Percentiles rank a stretch among this genome's conserved stretches.
Conservation (phyloP, 2,329 filamentous ascomycete species). For the Madurella mycetomatis region DNA sequence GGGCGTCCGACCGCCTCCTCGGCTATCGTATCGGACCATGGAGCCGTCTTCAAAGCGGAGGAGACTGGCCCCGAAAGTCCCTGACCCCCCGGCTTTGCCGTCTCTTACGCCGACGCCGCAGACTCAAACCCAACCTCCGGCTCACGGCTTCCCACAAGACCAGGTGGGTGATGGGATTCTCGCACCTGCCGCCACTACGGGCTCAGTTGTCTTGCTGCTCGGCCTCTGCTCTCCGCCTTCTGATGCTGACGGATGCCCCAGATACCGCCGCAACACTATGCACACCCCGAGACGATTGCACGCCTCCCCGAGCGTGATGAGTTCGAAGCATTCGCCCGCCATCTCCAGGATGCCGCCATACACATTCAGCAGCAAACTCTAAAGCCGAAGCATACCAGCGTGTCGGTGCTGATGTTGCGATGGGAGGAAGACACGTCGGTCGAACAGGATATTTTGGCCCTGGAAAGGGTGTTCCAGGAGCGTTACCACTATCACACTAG, state of each 20-base stretch:
- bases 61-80: constrained; percentile 28
- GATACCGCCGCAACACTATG: constrained; percentile 21
- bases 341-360: constrained; percentile 65
- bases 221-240: background rate
- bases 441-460: constrained; percentile 48
- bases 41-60: constrained; percentile 29
- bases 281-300: constrained; percentile 19
- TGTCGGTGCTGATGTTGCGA: constrained; percentile 56
- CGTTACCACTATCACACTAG: constrained; percentile 58
- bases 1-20: too few relatives aligned
- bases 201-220: background rate
- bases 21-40: constrained; percentile 21
- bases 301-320: constrained; percentile 47
- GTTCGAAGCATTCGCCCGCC: constrained; percentile 63
- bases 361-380: constrained; percentile 61
- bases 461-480: constrained; percentile 56
- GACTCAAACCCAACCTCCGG: constrained; percentile 17
- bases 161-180: constrained; percentile 19
- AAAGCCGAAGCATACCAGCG: constrained; percentile 51
- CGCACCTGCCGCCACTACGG: background rate
- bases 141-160: constrained; percentile 23
- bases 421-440: constrained; percentile 58
- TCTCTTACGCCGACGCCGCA: constrained; percentile 17
- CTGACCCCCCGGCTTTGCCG: constrained; percentile 20
- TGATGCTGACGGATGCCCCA: constrained; percentile 8